Conservation (phyloP, 1,284 basidiomycete genomes). For the Hypsizygus ulmarius region DNA sequence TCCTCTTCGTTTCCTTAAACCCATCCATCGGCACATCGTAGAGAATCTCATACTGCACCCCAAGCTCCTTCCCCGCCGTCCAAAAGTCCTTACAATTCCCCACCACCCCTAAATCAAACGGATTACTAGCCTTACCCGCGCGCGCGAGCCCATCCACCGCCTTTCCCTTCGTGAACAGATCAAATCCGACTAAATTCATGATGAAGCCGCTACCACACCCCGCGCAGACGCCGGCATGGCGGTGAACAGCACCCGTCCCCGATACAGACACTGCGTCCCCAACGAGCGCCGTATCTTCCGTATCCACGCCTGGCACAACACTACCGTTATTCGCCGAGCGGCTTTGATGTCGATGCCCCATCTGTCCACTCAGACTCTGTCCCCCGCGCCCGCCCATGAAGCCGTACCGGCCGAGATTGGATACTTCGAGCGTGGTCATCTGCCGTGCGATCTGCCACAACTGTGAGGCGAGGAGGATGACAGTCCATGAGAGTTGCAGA, state of each 20-base stretch:
- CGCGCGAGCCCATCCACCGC: constrained; percentile 80
- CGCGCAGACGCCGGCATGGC: constrained; percentile 33
- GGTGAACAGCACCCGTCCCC: constrained; percentile 27
- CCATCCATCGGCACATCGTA: constrained; percentile 90
- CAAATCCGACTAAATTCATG: constrained; percentile 87
- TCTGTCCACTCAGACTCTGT: constrained; percentile 60
- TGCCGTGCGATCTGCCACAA: constrained; percentile 91
- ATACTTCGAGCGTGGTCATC: constrained; percentile 96
- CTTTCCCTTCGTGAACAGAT: constrained; percentile 89
- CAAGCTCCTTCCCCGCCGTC: constrained; percentile 80
- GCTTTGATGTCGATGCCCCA: constrained; percentile 62
- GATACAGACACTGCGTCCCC: constrained; percentile 24
- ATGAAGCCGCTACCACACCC: constrained; percentile 61
- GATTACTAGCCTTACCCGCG: constrained; percentile 74
- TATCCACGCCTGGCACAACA: constrained; percentile 32
- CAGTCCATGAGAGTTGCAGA: constrained; percentile 92
- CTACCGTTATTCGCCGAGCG: constrained; percentile 23
- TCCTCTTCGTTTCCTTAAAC: constrained; percentile 66
- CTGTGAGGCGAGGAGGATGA: constrained; percentile 82
- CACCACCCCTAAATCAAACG: constrained; percentile 85
- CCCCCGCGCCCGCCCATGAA: constrained; percentile 96
- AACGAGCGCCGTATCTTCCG: constrained; percentile 38
- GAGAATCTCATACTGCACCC: constrained; percentile 85
- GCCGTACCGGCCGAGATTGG: constrained; percentile 91
- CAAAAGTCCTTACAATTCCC: constrained; percentile 97